Evolutionary conservation across 345 rosid species (phyloP), one percentile per base, ranked within the genome.

Genomic region (Brassica incana): DNA sequence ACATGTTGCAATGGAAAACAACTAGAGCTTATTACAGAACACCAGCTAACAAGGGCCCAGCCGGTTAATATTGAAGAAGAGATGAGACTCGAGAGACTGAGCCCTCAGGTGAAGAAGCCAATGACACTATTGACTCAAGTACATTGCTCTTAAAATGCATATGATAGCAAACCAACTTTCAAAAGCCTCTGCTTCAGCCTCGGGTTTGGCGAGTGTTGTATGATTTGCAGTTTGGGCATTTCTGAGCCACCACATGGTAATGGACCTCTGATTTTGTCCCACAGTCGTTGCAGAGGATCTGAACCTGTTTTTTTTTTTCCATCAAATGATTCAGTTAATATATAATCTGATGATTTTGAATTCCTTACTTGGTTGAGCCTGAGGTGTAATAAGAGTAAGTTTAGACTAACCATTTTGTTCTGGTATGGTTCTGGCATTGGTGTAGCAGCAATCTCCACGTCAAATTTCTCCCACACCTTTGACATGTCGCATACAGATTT

Each of bases 401-500:
- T 72, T 14, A 68, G 18, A 40, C 74, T 32, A 9, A 89, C 98
- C 94, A 61, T 85, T 74, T 78, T 94, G 71, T 88, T 87, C 69
- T 83, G 89, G 67, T 81, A 94, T 8, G 82, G 75, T 73, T 89
- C 93, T 5, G 97, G 97, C 95, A 92, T 85, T 18, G 98, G 97
- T 14, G 88, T 89, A 80, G 96, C 86, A 1, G 96, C 94, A 14
- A 92, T 94, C 83, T 92, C 96, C 86, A 74, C 59, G 36, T 92
- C 98, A 30, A 86, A 83, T 78, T 89, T 92, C 87, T 94, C 98
- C 97, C 97, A 93, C 12, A 90, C 95, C 81, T 84, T 85, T 45
- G 98, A 93, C 98, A 93, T 91, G 65, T 93, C 98, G 78, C 97
- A 90, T 2, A 92, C 96, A 0, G 98, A 92, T 78, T 90, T 94